Conservation (phyloP, 257 asterid genomes). For the Osmanthus fragrans region DNA sequence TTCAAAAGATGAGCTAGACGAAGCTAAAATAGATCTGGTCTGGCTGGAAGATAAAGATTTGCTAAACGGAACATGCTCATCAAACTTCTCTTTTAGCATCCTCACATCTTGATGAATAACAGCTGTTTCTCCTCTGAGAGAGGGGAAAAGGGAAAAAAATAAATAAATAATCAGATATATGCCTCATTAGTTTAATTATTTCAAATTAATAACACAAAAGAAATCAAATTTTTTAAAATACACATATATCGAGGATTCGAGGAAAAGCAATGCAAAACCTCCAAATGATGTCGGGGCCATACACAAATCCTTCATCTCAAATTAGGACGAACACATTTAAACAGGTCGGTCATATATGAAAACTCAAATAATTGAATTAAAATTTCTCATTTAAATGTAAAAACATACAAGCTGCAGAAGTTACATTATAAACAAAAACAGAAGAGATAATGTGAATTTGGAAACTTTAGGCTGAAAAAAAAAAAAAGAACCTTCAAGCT, state of each 20-base stretch:
- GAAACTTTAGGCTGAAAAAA: too few relatives aligned
- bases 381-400: background rate
- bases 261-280: background rate
- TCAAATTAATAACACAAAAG: background rate
- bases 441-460: background rate
- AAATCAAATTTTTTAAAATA: slow-evolving; percentile 1
- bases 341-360: too few relatives aligned
- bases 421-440: background rate
- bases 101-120: slow-evolving; percentile 78
- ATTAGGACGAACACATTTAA: background rate
- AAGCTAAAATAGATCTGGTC: slow-evolving; percentile 58
- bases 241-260: background rate
- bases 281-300: background rate
- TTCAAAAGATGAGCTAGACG: slow-evolving; percentile 49
- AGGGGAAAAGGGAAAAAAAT: background rate
- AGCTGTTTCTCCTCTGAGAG: slow-evolving; percentile 80
- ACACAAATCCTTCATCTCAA: background rate
- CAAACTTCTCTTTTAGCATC: slow-evolving; percentile 59
- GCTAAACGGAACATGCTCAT: slow-evolving; percentile 54
- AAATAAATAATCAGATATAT: background rate
- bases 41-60: slow-evolving; percentile 52
- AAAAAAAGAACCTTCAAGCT: too few relatives aligned
- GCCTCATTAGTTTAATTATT: slow-evolving; percentile 3
- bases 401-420: background rate
- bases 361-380: too few relatives aligned